Conservation (phyloP, 2,329 filamentous ascomycete species). For the Trichoderma aggressivum region DNA sequence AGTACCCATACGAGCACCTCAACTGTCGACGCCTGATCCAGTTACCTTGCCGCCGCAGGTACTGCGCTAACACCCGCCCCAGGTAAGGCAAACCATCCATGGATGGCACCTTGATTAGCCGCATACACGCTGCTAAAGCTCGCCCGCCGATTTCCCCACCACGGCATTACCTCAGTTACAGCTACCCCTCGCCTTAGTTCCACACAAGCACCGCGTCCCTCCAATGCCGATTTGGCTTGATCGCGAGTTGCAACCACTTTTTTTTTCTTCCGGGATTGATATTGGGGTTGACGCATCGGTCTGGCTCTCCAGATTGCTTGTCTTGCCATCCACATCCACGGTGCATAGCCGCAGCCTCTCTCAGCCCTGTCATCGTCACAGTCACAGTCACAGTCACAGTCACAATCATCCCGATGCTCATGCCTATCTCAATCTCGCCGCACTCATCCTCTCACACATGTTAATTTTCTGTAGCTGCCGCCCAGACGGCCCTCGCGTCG, state of each 20-base stretch:
- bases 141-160: slow-evolving; percentile 2
- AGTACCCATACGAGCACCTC: not conserved
- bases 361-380: not conserved
- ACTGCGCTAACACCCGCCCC: slow-evolving; percentile 15
- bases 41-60: not conserved
- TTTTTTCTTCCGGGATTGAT: not conserved
- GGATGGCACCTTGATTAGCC: not conserved
- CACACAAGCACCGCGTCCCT: slow-evolving; percentile 36
- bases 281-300: not conserved
- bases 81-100: slow-evolving; percentile 6
- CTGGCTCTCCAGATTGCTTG: not conserved
- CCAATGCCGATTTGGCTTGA: slow-evolving; percentile 30
- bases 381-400: not conserved
- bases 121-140: not conserved
- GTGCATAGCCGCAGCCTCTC: slow-evolving; percentile 2
- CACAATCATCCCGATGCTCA: not conserved
- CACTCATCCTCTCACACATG: slow-evolving; percentile 46
- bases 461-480: slow-evolving; percentile 53
- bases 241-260: slow-evolving; percentile 2
- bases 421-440: not conserved
- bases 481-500: slow-evolving; percentile 53
- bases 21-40: not conserved
- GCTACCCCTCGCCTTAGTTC: slow-evolving; percentile 29
- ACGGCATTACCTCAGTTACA: slow-evolving; percentile 9
- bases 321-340: not conserved